Base-by-base conservation (phyloP, 2,329 filamentous ascomycete genomes). In the Trichoderma hamatum region DNA sequence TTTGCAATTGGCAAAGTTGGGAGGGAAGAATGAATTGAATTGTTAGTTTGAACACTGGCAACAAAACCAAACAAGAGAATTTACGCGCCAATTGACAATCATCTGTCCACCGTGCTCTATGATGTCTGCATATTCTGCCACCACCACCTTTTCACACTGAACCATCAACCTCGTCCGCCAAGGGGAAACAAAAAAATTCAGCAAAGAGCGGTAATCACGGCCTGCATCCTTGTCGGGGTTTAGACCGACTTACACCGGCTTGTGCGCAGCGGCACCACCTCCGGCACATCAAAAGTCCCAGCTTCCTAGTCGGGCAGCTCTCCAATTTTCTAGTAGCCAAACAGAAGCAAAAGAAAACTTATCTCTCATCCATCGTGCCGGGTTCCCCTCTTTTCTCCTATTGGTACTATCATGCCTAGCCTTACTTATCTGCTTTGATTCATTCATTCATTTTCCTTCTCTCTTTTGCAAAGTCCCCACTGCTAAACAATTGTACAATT, bases 231-330 rank as follows among this genome's bases (percentile, higher is more conserved):
- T 2, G 30, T 30, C 34, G n/a, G 39, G 43, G 58, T 36, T 46
- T 39, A 28, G 64, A 21, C 14, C 6, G 39, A 49, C 28, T 56
- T 36, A 28, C 11, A 55, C 36, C 61, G 61, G 61, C 34, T 59
- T 9, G 55, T 59, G 36, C 59, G 3, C 28, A 21, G 52, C 52
- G 30, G 52, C 52, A 52, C 63, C 63, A 66, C 55, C 55, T 61
- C 58, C 56, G 56, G 65, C 65, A 66, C 26, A 43, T 61, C 56
- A 67, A 67, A 67, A 67, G 64, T 61, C 43, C 65, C 55, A 67
- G 56, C 64, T 68, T 68, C 65, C 65, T 68, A 60, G 56, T 68
- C 24, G 7, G 56, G 64, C 4, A 55, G 21, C 34, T 43, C 61
- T 64, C 61, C 61, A 64, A 39, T 30, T 64, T 64, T 54, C 24